Conservation (phyloP, 1,284 basidiomycete genomes). For the Ustilago esculenta region DNA sequence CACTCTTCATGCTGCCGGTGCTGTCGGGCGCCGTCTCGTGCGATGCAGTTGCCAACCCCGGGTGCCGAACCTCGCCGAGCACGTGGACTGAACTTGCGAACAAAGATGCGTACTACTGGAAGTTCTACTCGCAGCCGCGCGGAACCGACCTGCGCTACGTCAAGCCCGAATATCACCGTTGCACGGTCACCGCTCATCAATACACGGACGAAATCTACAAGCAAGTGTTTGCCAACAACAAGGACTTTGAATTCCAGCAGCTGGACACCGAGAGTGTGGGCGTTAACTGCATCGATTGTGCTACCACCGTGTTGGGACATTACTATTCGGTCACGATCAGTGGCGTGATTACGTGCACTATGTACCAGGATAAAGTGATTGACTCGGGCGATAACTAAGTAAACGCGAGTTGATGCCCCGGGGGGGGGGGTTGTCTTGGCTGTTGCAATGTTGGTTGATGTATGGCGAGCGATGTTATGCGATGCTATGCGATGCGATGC, state of each 20-base stretch:
- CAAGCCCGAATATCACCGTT: conserved; percentile 13
- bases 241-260: conserved; percentile 12
- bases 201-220: background rate
- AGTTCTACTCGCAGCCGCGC: conserved; percentile 1
- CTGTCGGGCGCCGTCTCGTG: too few relatives aligned
- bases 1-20: too few relatives aligned
- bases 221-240: background rate
- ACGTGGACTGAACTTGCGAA: too few relatives aligned
- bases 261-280: conserved; percentile 6
- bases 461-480: too few relatives aligned
- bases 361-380: background rate
- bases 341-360: conserved; percentile 8
- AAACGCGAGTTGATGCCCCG: too few relatives aligned
- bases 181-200: background rate
- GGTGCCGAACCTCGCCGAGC: too few relatives aligned
- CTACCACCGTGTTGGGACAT: conserved; percentile 1
- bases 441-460: too few relatives aligned
- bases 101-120: conserved; percentile 12
- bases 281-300: conserved; percentile 30
- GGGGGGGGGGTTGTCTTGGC: too few relatives aligned
- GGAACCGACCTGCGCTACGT: conserved; percentile 5
- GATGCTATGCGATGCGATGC: too few relatives aligned
- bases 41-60: too few relatives aligned
- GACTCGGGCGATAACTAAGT: background rate
- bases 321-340: conserved; percentile 7